Evolutionary conservation across 306 rosid genomes (phyloP), one percentile per base, ranked within the genome.

Genomic region (Sechiopsis laciniata): DNA sequence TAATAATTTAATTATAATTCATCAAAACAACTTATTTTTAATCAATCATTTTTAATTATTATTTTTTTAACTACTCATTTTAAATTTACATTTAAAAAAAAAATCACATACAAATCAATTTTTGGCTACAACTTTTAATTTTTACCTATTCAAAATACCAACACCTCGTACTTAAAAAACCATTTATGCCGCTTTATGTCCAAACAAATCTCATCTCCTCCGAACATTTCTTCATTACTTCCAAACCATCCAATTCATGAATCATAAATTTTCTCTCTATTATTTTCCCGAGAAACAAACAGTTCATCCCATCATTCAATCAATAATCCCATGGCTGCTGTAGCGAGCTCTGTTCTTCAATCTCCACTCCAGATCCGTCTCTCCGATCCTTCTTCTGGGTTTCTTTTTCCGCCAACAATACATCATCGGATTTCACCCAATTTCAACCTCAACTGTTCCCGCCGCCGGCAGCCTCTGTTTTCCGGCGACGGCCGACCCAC

Each of bases 341-440:
- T 84, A n/a, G 77, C 80, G 13, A 80, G 72, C 71, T 78, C 83
- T 26, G 82, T 77, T 52, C 83, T 79, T 67, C 85, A 61, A 37
- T 74, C 70, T 50, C 58, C 80, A 15, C 24, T 71, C 9, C 35
- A n/a, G 19, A 42, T 67, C 56, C 37, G 56, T 46, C 11, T 11
- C n/a, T 20, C 56, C 56, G 91, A 84, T 86, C 75, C 71, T 83
- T 48, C 57, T 83, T 35, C 69, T 78, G 11, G 78, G 71, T 72
- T 76, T 78, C 45, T 83, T 75, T 60, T 82, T 76, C 61, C 85
- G 53, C 24, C 72, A 14, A 16, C 8, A 35, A 35, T 16, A n/a
- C n/a, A n/a, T 7, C 24, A 35, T 35, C 69, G 21, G 69, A 64
- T 51, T 63, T 75, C 14, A 20, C 71, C n/a, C 55, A 77, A 62